phyloP scores from a whole-genome alignment of 345 rosid species.

The Eucalyptus virginea region DNA sequence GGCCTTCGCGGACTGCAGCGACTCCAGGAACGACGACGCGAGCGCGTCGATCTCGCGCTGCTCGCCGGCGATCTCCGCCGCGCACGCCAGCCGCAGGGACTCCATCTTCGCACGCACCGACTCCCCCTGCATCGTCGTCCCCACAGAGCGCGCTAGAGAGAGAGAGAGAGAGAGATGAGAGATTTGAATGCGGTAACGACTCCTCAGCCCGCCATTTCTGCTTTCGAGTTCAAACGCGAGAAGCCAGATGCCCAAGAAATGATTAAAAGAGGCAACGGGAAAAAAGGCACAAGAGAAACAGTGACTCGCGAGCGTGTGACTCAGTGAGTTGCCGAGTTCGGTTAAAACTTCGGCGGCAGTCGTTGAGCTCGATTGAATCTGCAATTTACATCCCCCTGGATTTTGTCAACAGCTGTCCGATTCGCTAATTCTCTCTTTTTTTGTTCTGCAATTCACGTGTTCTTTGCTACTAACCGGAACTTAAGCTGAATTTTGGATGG shows the following conservation, averaged over 20 bases:
- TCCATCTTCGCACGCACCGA: conserved; percentile 34
- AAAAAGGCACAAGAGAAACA: background rate
- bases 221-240: background rate
- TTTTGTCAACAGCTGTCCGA: background rate
- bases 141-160: background rate
- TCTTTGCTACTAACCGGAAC: background rate
- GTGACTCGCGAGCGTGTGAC: background rate
- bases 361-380: background rate
- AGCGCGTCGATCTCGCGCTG: conserved; percentile 42
- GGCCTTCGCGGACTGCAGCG: conserved; percentile 31
- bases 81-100: conserved; percentile 35
- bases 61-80: conserved; percentile 12
- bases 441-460: background rate
- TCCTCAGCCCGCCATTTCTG: background rate
- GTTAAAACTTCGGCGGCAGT: background rate
- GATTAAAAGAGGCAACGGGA: background rate
- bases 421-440: background rate
- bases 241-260: background rate
- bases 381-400: background rate
- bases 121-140: conserved; percentile 1
- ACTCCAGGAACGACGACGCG: conserved; percentile 22
- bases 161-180: background rate
- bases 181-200: background rate
- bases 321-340: background rate
- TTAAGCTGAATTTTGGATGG: background rate